Conservation (phyloP, 176 grass and related monocot species). For the Eleusine indica region DNA sequence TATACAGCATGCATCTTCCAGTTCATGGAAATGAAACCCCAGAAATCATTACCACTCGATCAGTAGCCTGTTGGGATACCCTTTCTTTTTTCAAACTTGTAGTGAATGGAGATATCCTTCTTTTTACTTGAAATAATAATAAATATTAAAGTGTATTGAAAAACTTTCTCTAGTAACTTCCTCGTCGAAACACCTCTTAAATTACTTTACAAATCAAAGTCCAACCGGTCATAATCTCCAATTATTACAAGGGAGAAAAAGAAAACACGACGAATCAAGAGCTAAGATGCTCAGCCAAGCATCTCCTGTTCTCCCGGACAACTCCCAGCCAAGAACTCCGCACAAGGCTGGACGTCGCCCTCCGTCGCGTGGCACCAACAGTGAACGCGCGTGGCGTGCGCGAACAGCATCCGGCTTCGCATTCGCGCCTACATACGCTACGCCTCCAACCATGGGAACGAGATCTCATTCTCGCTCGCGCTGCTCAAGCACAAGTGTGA, state of each 20-base stretch:
- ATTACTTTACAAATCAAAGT: not conserved
- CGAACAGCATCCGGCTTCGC: not conserved
- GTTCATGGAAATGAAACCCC: too few relatives aligned
- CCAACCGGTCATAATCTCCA: not conserved
- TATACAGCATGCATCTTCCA: not conserved
- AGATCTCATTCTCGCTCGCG: not conserved
- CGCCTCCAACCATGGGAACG: not conserved
- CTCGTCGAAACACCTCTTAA: not conserved
- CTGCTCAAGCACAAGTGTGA: not conserved
- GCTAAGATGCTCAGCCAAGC: not conserved
- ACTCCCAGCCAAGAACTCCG: not conserved
- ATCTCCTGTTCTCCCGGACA: not conserved
- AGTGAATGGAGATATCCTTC: not conserved
- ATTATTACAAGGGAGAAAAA: not conserved
- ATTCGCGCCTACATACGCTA: too few relatives aligned
- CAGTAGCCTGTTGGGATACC: too few relatives aligned
- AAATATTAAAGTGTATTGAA: too few relatives aligned
- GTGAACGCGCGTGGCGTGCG: slow-evolving; percentile 1
- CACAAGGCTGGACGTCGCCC: slow-evolving; percentile 13
- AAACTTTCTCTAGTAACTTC: not conserved
- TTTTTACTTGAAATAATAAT: too few relatives aligned
- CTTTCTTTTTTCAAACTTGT: not conserved
- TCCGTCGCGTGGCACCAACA: slow-evolving; percentile 12
- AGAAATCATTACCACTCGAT: too few relatives aligned
- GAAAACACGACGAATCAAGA: not conserved